Base-by-base conservation (phyloP, 768 basidiomycete species). In the Tricholoma matsutake region DNA sequence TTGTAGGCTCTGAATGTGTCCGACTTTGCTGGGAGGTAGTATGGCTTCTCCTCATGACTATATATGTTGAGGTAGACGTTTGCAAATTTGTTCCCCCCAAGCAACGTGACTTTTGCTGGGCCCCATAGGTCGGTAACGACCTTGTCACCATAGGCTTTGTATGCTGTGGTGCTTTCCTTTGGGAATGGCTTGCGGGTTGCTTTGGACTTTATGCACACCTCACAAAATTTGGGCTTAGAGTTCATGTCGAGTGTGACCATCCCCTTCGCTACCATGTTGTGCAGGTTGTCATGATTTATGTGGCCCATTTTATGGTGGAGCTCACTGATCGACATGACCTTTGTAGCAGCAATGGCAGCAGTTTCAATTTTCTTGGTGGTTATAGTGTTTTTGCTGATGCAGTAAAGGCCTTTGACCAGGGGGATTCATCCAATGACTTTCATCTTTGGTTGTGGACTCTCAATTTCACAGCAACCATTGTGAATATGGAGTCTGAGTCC, bases 251-350 rank as follows among this genome's bases (percentile, higher is more conserved):
- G 65, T 1, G 53, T 66, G 14, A 79, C 61, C 57, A 69, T 62
- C 1, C 68, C 70, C 16, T 73, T 64, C 8, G 58, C 39, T 2
- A 76, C 60, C 71, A 76, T 70, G 13, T 67, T 32, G 3, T 61
- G 57, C 20, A 75, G 69, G 6, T 69, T 60, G 0, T 68, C 62
- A 6, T 66, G 67, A 16, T 73, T 66, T 14, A 77, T 68, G 57
- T 81, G 79, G 1, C 75, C 77, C 57, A 79, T 68, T 11, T 57
- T 49, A 1, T 63, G 61, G 47, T 81, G 78, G 6, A 78, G 63
- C 41, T 76, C 68, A 34, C 56, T 59, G 54, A 75, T 68, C 16
- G 68, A 64, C 11, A 73, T 58, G 25, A 43, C 31, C 25, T 61
- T 57, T 20, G 54, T 55, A 28, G 66, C 53, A 6, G 58, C 29